phyloP scores from a whole-genome alignment of 495 filamentous ascomycete genomes.

The Xylaria intraflava region DNA sequence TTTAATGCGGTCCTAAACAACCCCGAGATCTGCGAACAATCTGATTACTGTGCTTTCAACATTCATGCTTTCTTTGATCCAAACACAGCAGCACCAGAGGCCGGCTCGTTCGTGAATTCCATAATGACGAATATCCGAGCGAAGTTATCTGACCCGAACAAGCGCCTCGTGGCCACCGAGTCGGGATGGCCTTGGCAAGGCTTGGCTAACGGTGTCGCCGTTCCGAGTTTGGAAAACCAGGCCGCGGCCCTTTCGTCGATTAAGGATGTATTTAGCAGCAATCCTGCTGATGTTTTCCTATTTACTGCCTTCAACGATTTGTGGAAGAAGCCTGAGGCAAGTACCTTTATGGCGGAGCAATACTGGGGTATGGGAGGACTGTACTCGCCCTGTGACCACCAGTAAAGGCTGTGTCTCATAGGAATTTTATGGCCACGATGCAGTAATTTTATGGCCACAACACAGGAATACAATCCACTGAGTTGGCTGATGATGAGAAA shows the following conservation, averaged over 20 bases:
- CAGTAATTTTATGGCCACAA: slow-evolving; percentile 16
- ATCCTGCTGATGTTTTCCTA: slow-evolving; percentile 49
- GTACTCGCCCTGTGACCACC: slow-evolving; percentile 21
- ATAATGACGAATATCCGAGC: slow-evolving; percentile 42
- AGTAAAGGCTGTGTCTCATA: slow-evolving; percentile 2
- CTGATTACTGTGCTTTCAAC: slow-evolving; percentile 77
- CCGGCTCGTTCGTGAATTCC: slow-evolving; percentile 58
- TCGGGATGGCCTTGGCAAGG: slow-evolving; percentile 78
- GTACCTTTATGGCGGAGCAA: slow-evolving; percentile 62
- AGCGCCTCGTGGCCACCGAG: slow-evolving; percentile 54
- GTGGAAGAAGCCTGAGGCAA: slow-evolving; percentile 66
- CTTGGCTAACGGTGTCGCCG: slow-evolving; percentile 53
- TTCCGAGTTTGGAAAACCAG: slow-evolving; percentile 60
- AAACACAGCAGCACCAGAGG: slow-evolving; percentile 44
- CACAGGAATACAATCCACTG: slow-evolving; percentile 16
- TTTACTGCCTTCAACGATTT: slow-evolving; percentile 70
- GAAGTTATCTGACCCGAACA: slow-evolving; percentile 25
- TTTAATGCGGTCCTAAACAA: slow-evolving; percentile 59
- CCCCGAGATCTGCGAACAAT: slow-evolving; percentile 61
- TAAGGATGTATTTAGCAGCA: slow-evolving; percentile 41
- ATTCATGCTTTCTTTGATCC: slow-evolving; percentile 79
- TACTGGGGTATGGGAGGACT: slow-evolving; percentile 58
- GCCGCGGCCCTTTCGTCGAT: slow-evolving; percentile 56
- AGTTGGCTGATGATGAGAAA: slow-evolving; percentile 16
- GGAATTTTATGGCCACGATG: slow-evolving; percentile 11